Conservation (phyloP, 1,139 yeast species). For the Casaregolazyma suthepensis region DNA sequence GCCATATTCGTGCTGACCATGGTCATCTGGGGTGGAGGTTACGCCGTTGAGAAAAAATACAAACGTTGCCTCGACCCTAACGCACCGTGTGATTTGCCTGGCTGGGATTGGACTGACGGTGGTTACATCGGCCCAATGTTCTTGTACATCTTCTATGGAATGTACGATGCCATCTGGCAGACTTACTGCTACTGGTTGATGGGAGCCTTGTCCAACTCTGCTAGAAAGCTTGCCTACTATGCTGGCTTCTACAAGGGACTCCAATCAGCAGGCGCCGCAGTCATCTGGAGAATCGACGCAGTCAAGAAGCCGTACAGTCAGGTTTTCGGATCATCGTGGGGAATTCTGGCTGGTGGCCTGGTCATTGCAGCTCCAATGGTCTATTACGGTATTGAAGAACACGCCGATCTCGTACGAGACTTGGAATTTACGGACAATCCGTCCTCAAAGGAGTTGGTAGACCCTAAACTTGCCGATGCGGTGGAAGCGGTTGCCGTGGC, state of each 20-base stretch:
- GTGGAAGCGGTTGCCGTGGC: conserved; percentile 5
- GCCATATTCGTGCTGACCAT: conserved; percentile 39
- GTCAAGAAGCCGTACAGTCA: conserved; percentile 37
- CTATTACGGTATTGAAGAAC: conserved; percentile 42
- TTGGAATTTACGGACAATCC: conserved; percentile 15
- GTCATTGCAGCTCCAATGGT: conserved; percentile 39
- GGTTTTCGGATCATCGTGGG: conserved; percentile 54
- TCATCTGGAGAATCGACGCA: conserved; percentile 56
- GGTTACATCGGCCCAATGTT: conserved; percentile 54
- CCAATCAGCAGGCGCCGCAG: conserved; percentile 59
- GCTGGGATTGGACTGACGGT: conserved; percentile 37
- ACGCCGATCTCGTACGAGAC: conserved; percentile 39
- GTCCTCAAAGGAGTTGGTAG: conserved; percentile 16
- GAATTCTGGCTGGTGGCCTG: conserved; percentile 45
- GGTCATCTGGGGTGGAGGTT: conserved; percentile 59
- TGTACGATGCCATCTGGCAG: conserved; percentile 55
- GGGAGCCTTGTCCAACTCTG: conserved; percentile 54
- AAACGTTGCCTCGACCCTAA: conserved; percentile 31
- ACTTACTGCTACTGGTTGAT: conserved; percentile 50
- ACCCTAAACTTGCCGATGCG: neutral
- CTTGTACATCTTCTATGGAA: conserved; percentile 56
- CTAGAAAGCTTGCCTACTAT: conserved; percentile 50
- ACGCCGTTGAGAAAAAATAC: conserved; percentile 38
- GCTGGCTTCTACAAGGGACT: conserved; percentile 60
- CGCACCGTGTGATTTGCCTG: conserved; percentile 25